These are phyloP conservation scores for Patellaria atrata DNA, from an alignment of 495 filamentous ascomycete genomes.

Conservation along the genomic window DNA sequence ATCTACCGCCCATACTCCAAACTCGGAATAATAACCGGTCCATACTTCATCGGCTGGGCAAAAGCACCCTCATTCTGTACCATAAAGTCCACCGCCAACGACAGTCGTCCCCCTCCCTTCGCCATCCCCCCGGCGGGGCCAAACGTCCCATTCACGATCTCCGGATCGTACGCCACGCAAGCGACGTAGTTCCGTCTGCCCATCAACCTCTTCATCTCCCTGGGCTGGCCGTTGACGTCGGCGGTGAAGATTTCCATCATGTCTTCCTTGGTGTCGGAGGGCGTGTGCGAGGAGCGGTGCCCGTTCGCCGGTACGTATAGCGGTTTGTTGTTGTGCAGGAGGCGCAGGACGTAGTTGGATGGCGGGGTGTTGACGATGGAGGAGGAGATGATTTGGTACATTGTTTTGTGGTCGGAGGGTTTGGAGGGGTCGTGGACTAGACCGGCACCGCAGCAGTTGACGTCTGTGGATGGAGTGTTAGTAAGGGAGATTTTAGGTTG, in stretches of 20 bases:
- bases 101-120: conserved; percentile 50
- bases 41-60: conserved; percentile 79
- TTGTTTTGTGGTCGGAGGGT: conserved; percentile 90
- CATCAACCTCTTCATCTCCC: conserved; percentile 86
- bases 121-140: conserved; percentile 31
- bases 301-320: conserved; percentile 88
- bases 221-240: conserved; percentile 62
- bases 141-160: conserved; percentile 45
- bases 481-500: background rate
- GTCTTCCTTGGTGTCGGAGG: conserved; percentile 91
- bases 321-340: conserved; percentile 81
- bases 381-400: conserved; percentile 94
- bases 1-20: conserved; percentile 62
- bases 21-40: conserved; percentile 87
- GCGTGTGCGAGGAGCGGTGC: conserved; percentile 51
- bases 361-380: conserved; percentile 83
- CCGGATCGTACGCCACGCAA: conserved; percentile 83
- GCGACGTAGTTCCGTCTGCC: conserved; percentile 87
- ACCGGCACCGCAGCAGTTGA: conserved; percentile 84
- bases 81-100: conserved; percentile 90
- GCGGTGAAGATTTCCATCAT: conserved; percentile 99
- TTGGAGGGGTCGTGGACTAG: conserved; percentile 87
- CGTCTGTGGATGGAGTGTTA: conserved; percentile 35
- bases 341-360: conserved; percentile 68
- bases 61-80: conserved; percentile 81